Evolutionary conservation across 768 basidiomycete species (phyloP).

Genomic region (Sporobolomyces pararoseus): DNA sequence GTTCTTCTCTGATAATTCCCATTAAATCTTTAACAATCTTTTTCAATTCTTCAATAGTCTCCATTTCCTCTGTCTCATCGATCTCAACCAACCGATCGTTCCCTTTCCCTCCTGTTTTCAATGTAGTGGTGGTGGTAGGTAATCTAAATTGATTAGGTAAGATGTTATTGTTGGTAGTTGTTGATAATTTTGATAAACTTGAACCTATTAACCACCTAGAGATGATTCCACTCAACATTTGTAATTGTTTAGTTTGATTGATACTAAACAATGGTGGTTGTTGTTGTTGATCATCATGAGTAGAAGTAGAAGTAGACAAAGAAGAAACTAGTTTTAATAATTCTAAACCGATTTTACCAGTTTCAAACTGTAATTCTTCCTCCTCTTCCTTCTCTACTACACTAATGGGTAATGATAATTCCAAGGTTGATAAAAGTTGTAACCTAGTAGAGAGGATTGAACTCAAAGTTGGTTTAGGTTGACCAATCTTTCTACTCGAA

Average conservation of each 20-base stretch:
- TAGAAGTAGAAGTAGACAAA: background rate
- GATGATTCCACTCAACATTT: slow-evolving; percentile 18
- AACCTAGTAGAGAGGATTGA: background rate
- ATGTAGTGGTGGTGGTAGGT: background rate
- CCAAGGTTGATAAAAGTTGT: background rate
- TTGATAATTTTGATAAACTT: background rate
- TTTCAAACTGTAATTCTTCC: background rate
- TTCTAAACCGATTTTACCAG: background rate
- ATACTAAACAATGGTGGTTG: slow-evolving; percentile 22
- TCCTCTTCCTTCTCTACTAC: background rate
- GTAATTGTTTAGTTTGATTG: slow-evolving; percentile 10
- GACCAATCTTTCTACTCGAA: no score
- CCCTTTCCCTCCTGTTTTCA: background rate
- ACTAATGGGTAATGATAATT: background rate
- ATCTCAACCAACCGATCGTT: background rate
- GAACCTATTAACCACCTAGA: slow-evolving; percentile 20
- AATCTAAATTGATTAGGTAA: background rate
- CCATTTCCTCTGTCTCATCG: background rate
- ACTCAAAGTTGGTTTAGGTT: slow-evolving; percentile 6
- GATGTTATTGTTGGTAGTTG: background rate
- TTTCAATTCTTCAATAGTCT: background rate
- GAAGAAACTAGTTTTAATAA: background rate
- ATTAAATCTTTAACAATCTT: background rate
- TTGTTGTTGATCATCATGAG: background rate
- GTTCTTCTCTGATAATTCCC: no score